Base-by-base conservation (phyloP, 2,329 filamentous ascomycete species). In the Penicillium verrucosum region DNA sequence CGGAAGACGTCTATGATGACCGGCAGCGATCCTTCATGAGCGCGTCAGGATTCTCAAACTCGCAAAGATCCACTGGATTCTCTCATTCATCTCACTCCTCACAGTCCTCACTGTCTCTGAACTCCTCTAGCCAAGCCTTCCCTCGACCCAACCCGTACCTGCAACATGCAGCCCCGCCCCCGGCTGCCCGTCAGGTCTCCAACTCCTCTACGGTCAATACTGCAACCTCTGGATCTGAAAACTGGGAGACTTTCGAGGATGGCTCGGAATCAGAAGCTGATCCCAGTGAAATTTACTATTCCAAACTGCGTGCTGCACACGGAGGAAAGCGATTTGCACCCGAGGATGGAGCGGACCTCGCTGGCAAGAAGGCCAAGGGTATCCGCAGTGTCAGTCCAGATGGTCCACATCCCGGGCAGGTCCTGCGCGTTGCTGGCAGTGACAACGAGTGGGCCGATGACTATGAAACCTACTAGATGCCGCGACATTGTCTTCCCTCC, bases 201-300 rank as follows among this genome's bases (percentile, higher is more conserved):
- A 86, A 86, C 62, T 87, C 88, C 1, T 92, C 90, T 2, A 78
- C 78, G 2, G 76, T 79, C 23, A 78, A 77, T n/a, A 90, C 89
- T 1, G 82, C 81, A 23, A 81, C 89, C 27, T 91, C 89, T 5
- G 90, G 90, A 1, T 96, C 90, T 4, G 93, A 97, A 75, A 97
- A 97, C 73, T 97, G 93, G 93, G 93, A 97, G 75, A 96, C 92
- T 10, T 97, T 94, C 67, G 92, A 94, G 65, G 90, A 96, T 71
- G 85, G 83, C 63, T 91, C 88, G 0, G 89, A 91, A 66, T 81
- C 82, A 0, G 89, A 93, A 70, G 78, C 80, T 25, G 92, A 96
- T 70, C 84, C 83, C 0, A 87, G 86, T 4, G 90, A 94, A 59
- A 82, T 85, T 10, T 95, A 96, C 73, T 90, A 90, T 68, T 88